Base-by-base conservation (phyloP, 768 basidiomycete genomes). In the Tricholoma hemisulphureum region DNA sequence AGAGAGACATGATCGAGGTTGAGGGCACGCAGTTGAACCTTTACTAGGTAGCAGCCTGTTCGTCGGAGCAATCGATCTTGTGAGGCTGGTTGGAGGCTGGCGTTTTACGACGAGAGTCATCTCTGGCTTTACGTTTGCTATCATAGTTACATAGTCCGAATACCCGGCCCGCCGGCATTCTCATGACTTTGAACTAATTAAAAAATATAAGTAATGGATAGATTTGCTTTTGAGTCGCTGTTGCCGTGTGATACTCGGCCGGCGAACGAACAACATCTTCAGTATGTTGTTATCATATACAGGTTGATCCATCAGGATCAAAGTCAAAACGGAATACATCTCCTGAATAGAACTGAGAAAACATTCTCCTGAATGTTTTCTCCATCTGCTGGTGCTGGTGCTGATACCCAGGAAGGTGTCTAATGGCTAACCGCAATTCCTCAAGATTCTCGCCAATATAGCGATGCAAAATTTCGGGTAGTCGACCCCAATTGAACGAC, bases 1-100 rank as follows among this genome's bases (percentile, higher is more conserved):
- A 78, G 52, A 73, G 60, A 41, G 77, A 77, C 77, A 78, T 78
- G 1, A 35, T 58, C 34, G 58, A 34, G 29, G 63, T 57, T 31
- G 32, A 35, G 13, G 43, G 51, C 45, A 24, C n/a, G 20, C 21
- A 52, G 20, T 14, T 14, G 39, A 28, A 21, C 20, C 32, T 21
- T 52, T n/a, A n/a, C n/a, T 6, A 14, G 29, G 31, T 53, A 23
- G 24, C 35, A 34, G 43, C 39, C 52, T 55, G 53, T 34, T 11
- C 35, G 32, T n/a, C 31, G 31, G 39, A 34, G 55, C 53, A 58
- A 34, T 57, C 55, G 56, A 39, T 58, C 58, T 60, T 53, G 53
- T 58, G 57, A 56, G 53, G 31, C 55, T 55, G 24, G 51, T 53
- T 53, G 58, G 57, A 56, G 53, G 31, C 55, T 55, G 24, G 51